Evolutionary conservation across 2,329 filamentous ascomycete species (phyloP).

Genomic region (Colletotrichum sp.): DNA sequence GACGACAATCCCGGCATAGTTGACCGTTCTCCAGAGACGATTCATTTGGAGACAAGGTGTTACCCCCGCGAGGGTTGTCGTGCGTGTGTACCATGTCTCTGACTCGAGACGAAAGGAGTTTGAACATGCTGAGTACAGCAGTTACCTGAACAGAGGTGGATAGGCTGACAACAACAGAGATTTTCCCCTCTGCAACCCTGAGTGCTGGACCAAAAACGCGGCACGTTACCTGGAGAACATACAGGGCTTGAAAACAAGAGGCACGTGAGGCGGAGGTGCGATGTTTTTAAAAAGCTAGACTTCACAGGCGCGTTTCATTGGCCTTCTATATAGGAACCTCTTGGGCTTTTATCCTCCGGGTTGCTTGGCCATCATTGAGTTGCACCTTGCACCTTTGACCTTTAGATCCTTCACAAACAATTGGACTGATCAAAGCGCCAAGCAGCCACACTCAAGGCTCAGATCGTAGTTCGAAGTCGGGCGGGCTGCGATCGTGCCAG

Average conservation of each 20-base stretch:
- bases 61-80: neutral
- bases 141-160: neutral
- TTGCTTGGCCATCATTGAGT: neutral
- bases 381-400: neutral
- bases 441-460: neutral
- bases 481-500: neutral
- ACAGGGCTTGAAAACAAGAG: neutral
- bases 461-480: neutral
- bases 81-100: neutral
- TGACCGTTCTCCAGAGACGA: neutral
- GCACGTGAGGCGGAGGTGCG: neutral
- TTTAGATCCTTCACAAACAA: neutral
- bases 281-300: neutral
- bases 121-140: neutral
- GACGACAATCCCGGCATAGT: neutral
- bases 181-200: neutral
- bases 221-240: neutral
- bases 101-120: neutral
- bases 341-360: neutral
- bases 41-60: neutral
- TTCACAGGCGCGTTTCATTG: neutral
- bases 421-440: neutral
- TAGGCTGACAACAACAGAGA: neutral
- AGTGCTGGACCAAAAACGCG: neutral
- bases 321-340: neutral